phyloP scores from a whole-genome alignment of 345 rosid species.

The Syzygium grande region DNA sequence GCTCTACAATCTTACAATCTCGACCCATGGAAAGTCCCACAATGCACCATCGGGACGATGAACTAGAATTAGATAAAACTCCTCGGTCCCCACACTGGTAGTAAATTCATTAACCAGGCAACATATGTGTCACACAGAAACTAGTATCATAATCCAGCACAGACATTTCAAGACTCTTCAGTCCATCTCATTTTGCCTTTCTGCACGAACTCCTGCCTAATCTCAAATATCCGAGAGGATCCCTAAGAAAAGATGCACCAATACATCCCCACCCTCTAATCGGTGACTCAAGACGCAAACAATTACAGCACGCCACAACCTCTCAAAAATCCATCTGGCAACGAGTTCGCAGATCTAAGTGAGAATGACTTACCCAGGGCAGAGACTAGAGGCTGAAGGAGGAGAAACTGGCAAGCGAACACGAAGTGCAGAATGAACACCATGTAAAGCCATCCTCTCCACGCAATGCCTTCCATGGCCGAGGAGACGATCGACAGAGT shows the following conservation, averaged over 20 bases:
- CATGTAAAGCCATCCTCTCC: conserved; percentile 58
- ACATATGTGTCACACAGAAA: background rate
- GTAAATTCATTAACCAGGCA: background rate
- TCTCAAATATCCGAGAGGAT: background rate
- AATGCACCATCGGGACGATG: background rate
- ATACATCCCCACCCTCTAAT: background rate
- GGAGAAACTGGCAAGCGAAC: conserved; percentile 65
- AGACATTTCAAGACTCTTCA: background rate
- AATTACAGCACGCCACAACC: too few species aligned
- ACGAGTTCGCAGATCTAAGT: too few species aligned
- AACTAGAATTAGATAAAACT: background rate
- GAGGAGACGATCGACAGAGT: conserved; percentile 10
- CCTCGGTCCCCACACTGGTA: background rate
- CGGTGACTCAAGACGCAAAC: too few species aligned
- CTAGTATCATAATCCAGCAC: background rate
- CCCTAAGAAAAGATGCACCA: background rate
- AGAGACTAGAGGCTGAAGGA: conserved; percentile 88
- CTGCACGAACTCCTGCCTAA: background rate
- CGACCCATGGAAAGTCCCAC: background rate
- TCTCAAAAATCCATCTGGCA: too few species aligned
- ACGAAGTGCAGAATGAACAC: conserved; percentile 65
- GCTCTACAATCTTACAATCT: background rate
- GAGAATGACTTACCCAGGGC: conserved; percentile 41
- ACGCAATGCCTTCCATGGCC: conserved; percentile 57
- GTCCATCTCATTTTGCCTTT: background rate